phyloP scores from a whole-genome alignment of 176 grass and related monocot genomes.

The Hordeum marinum region DNA sequence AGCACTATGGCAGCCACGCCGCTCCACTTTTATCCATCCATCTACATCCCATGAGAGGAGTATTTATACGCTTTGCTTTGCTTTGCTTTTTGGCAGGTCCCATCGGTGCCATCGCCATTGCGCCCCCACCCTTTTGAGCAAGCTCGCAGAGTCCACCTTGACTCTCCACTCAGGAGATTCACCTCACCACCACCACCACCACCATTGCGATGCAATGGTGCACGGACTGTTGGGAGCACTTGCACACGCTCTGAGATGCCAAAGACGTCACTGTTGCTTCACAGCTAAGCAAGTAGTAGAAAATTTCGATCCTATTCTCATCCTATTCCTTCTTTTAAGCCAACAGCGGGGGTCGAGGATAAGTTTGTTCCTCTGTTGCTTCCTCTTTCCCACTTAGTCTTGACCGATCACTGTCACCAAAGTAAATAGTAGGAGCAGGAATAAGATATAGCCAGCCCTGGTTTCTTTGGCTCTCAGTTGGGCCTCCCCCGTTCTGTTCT shows the following conservation, averaged over 20 bases:
- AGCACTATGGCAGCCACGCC: background rate
- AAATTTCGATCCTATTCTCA: background rate
- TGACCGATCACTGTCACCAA: constrained; percentile 11
- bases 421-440: background rate
- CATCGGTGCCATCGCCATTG: constrained; percentile 29
- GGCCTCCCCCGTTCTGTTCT: background rate
- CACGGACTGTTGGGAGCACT: constrained; percentile 4
- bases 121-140: constrained; percentile 9
- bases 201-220: background rate
- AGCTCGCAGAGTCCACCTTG: constrained; percentile 30
- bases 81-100: constrained; percentile 26
- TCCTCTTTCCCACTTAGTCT: background rate
- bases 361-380: constrained; percentile 1
- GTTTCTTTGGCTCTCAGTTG: background rate
- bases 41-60: constrained; percentile 19
- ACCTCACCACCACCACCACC: constrained; percentile 3
- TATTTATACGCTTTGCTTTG: constrained; percentile 25
- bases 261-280: constrained; percentile 46
- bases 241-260: constrained; percentile 4
- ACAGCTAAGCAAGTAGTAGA: constrained; percentile 33
- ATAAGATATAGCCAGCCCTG: background rate
- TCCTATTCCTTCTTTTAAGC: constrained; percentile 6
- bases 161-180: constrained; percentile 56
- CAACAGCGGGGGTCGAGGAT: background rate
- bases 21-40: background rate